Evolutionary conservation across 192 early-diverging fungal species (phyloP).

Genomic region (Mortierella claussenii): DNA sequence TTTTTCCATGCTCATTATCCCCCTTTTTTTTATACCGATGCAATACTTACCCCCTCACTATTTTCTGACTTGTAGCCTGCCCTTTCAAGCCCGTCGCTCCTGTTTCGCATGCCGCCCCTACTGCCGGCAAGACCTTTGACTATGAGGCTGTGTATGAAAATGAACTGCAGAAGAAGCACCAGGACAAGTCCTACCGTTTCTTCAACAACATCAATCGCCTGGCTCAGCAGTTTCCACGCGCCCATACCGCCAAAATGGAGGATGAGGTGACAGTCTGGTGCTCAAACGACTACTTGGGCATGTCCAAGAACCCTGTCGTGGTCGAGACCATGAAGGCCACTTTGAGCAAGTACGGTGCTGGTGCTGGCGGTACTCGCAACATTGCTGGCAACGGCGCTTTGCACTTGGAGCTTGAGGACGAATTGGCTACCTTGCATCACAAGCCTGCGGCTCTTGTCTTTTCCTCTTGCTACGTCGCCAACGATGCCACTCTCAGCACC

Average conservation of each 20-base stretch:
- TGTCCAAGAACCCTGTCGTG: slow-evolving; percentile 90
- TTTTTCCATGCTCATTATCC: slow-evolving; percentile 1
- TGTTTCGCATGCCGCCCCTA: slow-evolving; percentile 47
- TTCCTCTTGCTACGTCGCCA: slow-evolving; percentile 98
- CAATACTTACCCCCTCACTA: no score
- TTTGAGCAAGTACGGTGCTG: slow-evolving; percentile 95
- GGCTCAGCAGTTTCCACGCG: slow-evolving; percentile 90
- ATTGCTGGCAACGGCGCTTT: slow-evolving; percentile 98
- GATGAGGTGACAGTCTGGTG: slow-evolving; percentile 99
- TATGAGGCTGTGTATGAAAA: slow-evolving; percentile 89
- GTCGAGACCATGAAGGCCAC: slow-evolving; percentile 93
- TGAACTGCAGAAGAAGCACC: slow-evolving; percentile 95
- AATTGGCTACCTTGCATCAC: slow-evolving; percentile 92
- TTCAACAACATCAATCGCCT: slow-evolving; percentile 99
- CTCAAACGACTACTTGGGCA: slow-evolving; percentile 98
- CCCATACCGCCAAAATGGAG: slow-evolving; percentile 86
- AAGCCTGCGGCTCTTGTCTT: slow-evolving; percentile 93
- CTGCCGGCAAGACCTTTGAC: slow-evolving; percentile 73
- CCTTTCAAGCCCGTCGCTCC: slow-evolving; percentile 54
- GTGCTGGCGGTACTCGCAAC: slow-evolving; percentile 98
- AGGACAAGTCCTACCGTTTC: slow-evolving; percentile 98
- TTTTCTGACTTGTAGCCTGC: slow-evolving; percentile 40
- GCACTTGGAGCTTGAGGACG: slow-evolving; percentile 90
- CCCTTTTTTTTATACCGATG: no score
- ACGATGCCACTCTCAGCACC: slow-evolving; percentile 95